A percentile compares a stretch with the other conserved stretches of the same genome.
Conservation (phyloP, 1,284 basidiomycete genomes). For the Cryptococcus sp. region DNA sequence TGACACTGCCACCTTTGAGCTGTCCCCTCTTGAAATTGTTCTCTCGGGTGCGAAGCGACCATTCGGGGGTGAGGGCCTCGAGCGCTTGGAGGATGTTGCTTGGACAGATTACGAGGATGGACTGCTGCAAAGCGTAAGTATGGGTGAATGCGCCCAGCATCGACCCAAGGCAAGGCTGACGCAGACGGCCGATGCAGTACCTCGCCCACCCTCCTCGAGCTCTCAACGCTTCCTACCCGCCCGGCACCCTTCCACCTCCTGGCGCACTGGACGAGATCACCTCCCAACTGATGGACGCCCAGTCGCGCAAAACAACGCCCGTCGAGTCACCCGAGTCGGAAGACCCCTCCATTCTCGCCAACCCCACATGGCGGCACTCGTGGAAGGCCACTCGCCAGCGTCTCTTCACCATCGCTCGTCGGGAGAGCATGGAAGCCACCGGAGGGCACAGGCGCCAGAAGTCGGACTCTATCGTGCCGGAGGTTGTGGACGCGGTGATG, state of each 20-base stretch:
- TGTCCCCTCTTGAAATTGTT: slow-evolving; percentile 14
- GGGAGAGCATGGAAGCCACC: slow-evolving; percentile 25
- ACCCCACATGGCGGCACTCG: slow-evolving; percentile 23
- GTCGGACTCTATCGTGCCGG: slow-evolving; percentile 24
- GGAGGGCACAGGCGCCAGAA: slow-evolving; percentile 25
- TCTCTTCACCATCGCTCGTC: slow-evolving; percentile 36
- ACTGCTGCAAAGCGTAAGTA: slow-evolving; percentile 36
- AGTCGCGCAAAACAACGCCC: slow-evolving; percentile 11
- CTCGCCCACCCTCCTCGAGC: slow-evolving; percentile 34
- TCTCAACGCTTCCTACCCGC: slow-evolving; percentile 31
- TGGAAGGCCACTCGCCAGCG: slow-evolving; percentile 32
- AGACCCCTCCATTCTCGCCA: background rate
- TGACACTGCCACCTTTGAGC: slow-evolving; percentile 29
- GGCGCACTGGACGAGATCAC: slow-evolving; percentile 39
- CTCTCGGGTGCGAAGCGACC: slow-evolving; percentile 4
- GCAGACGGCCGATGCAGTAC: slow-evolving; percentile 23
- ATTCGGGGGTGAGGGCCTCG: background rate
- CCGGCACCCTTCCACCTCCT: slow-evolving; percentile 39
- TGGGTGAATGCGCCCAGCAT: background rate
- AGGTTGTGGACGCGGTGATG: slow-evolving; percentile 4
- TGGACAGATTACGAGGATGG: slow-evolving; percentile 44
- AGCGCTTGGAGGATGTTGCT: slow-evolving; percentile 4
- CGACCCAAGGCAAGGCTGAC: background rate
- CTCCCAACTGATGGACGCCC: slow-evolving; percentile 32
- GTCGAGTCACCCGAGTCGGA: slow-evolving; percentile 9